Evolutionary conservation across 306 rosid genomes (phyloP).

Genomic region (Vigna mungo): DNA sequence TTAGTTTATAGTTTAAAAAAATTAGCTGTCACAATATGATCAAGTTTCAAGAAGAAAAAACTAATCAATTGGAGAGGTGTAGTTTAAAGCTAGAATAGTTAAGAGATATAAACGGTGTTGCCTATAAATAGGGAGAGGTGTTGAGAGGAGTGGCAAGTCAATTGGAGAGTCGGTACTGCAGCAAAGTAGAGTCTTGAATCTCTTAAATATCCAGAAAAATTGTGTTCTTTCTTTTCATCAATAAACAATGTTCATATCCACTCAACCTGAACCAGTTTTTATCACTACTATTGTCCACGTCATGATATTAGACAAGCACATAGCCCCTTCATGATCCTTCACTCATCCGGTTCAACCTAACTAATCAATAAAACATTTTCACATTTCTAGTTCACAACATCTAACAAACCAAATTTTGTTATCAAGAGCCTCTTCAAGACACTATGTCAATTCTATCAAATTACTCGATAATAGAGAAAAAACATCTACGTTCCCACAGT

Average conservation of each 20-base stretch:
- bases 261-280: too few species aligned
- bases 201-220: too few species aligned
- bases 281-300: background rate
- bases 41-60: background rate
- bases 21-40: background rate
- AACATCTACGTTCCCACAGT: too few species aligned
- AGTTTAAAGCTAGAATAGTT: too few species aligned
- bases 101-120: too few species aligned
- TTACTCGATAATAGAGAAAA: too few species aligned
- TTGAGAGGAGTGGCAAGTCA: too few species aligned
- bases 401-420: slow-evolving; percentile 2
- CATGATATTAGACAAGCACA: background rate
- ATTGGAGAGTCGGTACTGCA: too few species aligned
- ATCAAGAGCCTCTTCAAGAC: background rate
- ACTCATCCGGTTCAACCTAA: slow-evolving; percentile 8
- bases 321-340: background rate
- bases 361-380: background rate
- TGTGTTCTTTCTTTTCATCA: too few species aligned
- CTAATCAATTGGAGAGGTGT: background rate
- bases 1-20: background rate
- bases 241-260: too few species aligned
- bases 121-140: too few species aligned
- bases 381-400: background rate
- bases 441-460: background rate
- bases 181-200: too few species aligned